Evolutionary conservation across 495 filamentous ascomycete genomes (phyloP).

Genomic region (Neurospora sp.): DNA sequence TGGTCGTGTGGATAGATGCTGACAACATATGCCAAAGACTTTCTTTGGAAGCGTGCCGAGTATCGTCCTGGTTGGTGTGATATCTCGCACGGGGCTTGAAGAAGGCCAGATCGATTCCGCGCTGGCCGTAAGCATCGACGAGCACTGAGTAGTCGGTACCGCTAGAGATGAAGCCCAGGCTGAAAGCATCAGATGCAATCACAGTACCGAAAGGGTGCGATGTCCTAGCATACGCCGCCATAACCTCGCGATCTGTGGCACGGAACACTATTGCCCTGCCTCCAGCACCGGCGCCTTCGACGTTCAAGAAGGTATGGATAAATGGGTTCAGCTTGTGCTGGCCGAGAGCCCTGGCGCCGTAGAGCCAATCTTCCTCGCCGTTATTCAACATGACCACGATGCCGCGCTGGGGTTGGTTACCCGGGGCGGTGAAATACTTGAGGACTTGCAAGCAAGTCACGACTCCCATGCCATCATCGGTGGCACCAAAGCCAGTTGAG

Average conservation of each 20-base stretch:
- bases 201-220: slow-evolving; percentile 76
- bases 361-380: slow-evolving; percentile 88
- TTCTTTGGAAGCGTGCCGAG: slow-evolving; percentile 59
- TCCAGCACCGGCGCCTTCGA: slow-evolving; percentile 91
- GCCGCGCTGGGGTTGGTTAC: slow-evolving; percentile 66
- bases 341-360: slow-evolving; percentile 79
- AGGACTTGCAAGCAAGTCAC: slow-evolving; percentile 80
- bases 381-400: slow-evolving; percentile 88
- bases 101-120: slow-evolving; percentile 89
- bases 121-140: slow-evolving; percentile 65
- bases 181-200: slow-evolving; percentile 73
- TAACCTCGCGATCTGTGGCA: slow-evolving; percentile 79
- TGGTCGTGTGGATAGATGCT: slow-evolving; percentile 60
- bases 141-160: slow-evolving; percentile 89
- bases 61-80: slow-evolving; percentile 85
- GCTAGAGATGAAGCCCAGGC: slow-evolving; percentile 63
- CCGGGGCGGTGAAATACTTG: slow-evolving; percentile 70
- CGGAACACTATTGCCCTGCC: slow-evolving; percentile 82
- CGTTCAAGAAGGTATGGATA: slow-evolving; percentile 78
- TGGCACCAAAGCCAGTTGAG: slow-evolving; percentile 78
- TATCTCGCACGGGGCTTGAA: slow-evolving; percentile 75
- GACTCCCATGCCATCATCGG: slow-evolving; percentile 87
- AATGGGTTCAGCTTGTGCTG: slow-evolving; percentile 69
- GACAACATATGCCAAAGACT: slow-evolving; percentile 95
- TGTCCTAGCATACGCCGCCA: slow-evolving; percentile 59